phyloP scores from a whole-genome alignment of 257 asterid species.

The Salvia rosmarinus region DNA sequence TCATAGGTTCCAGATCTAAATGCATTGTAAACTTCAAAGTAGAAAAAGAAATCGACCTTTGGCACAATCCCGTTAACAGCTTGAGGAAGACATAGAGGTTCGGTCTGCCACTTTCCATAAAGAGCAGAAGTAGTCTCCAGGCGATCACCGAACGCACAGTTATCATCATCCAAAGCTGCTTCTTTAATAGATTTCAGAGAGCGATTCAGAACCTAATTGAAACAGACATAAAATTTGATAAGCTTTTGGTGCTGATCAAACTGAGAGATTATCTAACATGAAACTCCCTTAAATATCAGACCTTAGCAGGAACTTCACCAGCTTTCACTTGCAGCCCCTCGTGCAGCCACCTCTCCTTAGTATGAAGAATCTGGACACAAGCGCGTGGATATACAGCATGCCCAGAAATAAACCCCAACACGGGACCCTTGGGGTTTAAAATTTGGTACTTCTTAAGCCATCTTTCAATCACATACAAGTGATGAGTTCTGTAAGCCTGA shows the following conservation, averaged over 20 bases:
- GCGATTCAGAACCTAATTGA: slow-evolving; percentile 63
- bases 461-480: slow-evolving; percentile 78
- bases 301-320: slow-evolving; percentile 84
- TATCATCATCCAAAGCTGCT: slow-evolving; percentile 54
- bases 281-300: slow-evolving; percentile 38
- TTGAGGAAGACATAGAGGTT: slow-evolving; percentile 72
- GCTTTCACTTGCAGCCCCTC: slow-evolving; percentile 90
- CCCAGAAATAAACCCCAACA: slow-evolving; percentile 85
- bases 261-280: slow-evolving; percentile 19
- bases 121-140: slow-evolving; percentile 53
- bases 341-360: slow-evolving; percentile 83
- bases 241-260: slow-evolving; percentile 20
- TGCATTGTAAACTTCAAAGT: slow-evolving; percentile 3
- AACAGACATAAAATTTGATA: slow-evolving; percentile 26
- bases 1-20: slow-evolving; percentile 6
- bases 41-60: slow-evolving; percentile 52
- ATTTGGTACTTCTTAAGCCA: slow-evolving; percentile 87
- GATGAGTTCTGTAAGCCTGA: slow-evolving; percentile 94
- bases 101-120: slow-evolving; percentile 96
- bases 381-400: slow-evolving; percentile 90
- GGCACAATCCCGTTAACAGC: slow-evolving; percentile 95
- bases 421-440: slow-evolving; percentile 85
- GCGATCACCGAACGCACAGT: slow-evolving; percentile 43
- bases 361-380: slow-evolving; percentile 77
- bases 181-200: slow-evolving; percentile 56